Base-by-base conservation (phyloP, 2,329 filamentous ascomycete genomes). In the Shiraia bambusicola region DNA sequence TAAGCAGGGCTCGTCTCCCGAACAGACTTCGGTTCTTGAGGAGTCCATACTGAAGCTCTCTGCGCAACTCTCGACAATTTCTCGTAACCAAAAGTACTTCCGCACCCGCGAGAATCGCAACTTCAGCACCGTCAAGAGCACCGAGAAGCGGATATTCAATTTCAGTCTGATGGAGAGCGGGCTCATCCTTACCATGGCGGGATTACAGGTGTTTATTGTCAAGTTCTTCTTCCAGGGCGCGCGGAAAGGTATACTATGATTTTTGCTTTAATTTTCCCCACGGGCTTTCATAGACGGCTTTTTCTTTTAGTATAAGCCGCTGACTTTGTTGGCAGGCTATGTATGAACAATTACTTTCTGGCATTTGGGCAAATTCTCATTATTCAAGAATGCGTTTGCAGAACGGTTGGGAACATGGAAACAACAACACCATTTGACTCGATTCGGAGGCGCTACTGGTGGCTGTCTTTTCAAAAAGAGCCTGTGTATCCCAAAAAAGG, bases 31-130 rank as follows among this genome's bases (percentile, higher is more conserved):
- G 33, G 81, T 82, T 6, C 79, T 98, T 34, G 92, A 97, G 70
- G 92, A 98, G 74, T 92, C 89, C 28, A 87, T 97, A 61, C 89
- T 93, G 77, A 96, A 95, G 76, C 80, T 98, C 47, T 95, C 90
- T 10, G 85, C 88, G 51, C 89, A 95, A 66, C 76, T 98, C 36
- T 95, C 90, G 11, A 96, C 91, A 49, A 93, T 98, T 66, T 90
- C 88, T 29, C 83, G 93, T 63, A 96, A 95, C 76, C 93, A 98
- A 67, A 98, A 98, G 71, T 98, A 98, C 77, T 98, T 98, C 83
- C 87, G 94, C 50, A 98, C 93, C 2, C 84, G 93, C 55, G 93
- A 98, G 78, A 98, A 98, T 79, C 82, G 93, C 49, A 98, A 98
- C 75, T 97, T 98, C 74, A 94, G 88, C 75, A 98, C 93, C 8